Conservation (phyloP, 306 rosid genomes). For the Mucuna pruriens region DNA sequence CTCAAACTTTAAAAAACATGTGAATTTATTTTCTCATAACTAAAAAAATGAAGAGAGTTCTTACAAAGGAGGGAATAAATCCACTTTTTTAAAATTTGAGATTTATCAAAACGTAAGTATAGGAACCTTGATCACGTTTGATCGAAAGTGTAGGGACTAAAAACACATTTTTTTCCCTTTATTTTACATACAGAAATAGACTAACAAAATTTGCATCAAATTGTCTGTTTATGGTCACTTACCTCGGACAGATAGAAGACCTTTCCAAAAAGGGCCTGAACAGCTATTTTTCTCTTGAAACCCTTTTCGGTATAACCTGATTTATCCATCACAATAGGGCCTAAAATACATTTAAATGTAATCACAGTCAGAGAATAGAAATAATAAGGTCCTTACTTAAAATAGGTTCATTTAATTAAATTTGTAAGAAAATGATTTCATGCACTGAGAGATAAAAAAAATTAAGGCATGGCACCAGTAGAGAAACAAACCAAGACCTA, state of each 20-base stretch:
- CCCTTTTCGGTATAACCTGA: conserved; percentile 94
- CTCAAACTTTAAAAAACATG: no score
- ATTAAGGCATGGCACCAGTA: background rate
- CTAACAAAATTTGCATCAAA: background rate
- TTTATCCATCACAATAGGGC: conserved; percentile 86
- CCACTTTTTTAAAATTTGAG: no score
- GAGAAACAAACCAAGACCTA: conserved; percentile 2
- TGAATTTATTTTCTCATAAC: no score
- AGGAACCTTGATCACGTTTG: no score
- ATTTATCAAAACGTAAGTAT: no score
- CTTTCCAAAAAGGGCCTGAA: conserved; percentile 90
- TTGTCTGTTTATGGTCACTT: conserved; percentile 39
- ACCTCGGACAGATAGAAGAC: conserved; percentile 95
- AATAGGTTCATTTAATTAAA: conserved; percentile 22
- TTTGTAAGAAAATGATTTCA: background rate
- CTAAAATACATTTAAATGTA: conserved; percentile 55
- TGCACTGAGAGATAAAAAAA: background rate
- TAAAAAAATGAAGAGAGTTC: no score
- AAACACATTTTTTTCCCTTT: no score
- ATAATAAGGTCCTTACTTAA: conserved; percentile 27
- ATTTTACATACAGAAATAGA: background rate
- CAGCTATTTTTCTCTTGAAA: conserved; percentile 95
- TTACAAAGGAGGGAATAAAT: no score
- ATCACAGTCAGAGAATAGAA: conserved; percentile 31
- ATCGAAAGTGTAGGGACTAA: no score